Conservation (phyloP, 352 stramenopile species). For the Phytophthora brassicae region DNA sequence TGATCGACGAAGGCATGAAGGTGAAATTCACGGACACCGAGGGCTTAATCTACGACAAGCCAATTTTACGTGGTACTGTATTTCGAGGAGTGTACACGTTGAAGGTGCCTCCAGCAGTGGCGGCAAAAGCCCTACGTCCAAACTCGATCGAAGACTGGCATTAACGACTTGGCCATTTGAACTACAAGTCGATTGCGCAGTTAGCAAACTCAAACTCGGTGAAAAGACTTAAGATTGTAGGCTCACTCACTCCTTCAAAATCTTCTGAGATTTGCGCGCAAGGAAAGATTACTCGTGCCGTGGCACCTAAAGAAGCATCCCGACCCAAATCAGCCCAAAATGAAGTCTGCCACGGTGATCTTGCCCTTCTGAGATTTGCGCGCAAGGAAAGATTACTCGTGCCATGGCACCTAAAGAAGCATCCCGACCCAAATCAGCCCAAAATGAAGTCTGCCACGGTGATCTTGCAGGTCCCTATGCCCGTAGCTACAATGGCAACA, state of each 20-base stretch:
- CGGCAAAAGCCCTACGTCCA: background rate
- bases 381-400: background rate
- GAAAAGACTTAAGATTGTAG: background rate
- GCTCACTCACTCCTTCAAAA: background rate
- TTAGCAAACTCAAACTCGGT: background rate
- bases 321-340: background rate
- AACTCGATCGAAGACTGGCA: conserved; percentile 7
- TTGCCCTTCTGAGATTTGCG: conserved; percentile 1
- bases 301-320: background rate
- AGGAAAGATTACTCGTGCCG: background rate
- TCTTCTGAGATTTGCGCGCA: background rate
- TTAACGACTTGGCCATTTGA: background rate
- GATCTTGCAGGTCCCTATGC: conserved; percentile 1
- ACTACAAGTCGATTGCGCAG: conserved; percentile 1
- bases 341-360: conserved; percentile 11
- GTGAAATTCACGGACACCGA: conserved; percentile 9
- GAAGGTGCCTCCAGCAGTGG: background rate
- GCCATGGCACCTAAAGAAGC: background rate
- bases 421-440: background rate
- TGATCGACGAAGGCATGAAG: conserved; percentile 12
- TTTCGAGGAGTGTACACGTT: conserved; percentile 1
- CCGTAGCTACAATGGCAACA: conserved; percentile 10
- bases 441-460: conserved; percentile 5
- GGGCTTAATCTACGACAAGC: conserved; percentile 9
- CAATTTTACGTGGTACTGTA: background rate